Base-by-base conservation (phyloP, 768 basidiomycete genomes). In the Tylopilus subfusipes region DNA sequence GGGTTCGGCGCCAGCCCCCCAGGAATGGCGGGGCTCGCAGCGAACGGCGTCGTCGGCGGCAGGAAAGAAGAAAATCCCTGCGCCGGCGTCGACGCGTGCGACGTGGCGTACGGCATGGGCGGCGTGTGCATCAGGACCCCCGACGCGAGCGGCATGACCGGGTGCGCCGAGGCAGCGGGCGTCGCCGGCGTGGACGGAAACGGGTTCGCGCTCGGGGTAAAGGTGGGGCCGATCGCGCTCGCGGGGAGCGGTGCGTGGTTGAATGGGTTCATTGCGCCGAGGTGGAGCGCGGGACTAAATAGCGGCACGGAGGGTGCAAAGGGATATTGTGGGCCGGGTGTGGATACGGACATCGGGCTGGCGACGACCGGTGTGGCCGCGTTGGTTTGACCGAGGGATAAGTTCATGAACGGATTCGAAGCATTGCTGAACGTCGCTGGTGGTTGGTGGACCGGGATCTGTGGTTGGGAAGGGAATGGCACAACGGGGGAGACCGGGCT, bases 361-460 rank as follows among this genome's bases (percentile, higher is more conserved):
- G 54, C 21, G 6, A 48, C 27, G 16, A 53, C 16, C 3, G 51
- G 47, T 11, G 29, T 16, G 31, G 44, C 36, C 16, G 33, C 8
- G 25, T 49, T 53, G 25, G 11, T 21, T 47, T 53, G 64, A 3
- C 51, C 43, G n/a, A 52, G 42, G 24, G 61, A 48, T 27, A 61
- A 22, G 24, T 58, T 61, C n/a, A 56, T 25, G 30, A 68, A 73
- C 4, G 64, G 61, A 34, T 63, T 68, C 12, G 52, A 46, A 3
- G 48, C 42, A 1, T 36, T 51, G 29, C 36, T 31, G 9, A 55
- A 27, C 7, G 50, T 44, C 7, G 25, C 14, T 31, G 45, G 13
- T 3, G 29, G 67, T 29, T 58, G 55, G 42, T 50, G 55, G 38
- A 60, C 24, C 7, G 30, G 18, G 19, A 46, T 22, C 16, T 63